These are phyloP conservation scores for Pyracantha coccinea DNA, from an alignment of 331 rosid species.

Conservation along the genomic window DNA sequence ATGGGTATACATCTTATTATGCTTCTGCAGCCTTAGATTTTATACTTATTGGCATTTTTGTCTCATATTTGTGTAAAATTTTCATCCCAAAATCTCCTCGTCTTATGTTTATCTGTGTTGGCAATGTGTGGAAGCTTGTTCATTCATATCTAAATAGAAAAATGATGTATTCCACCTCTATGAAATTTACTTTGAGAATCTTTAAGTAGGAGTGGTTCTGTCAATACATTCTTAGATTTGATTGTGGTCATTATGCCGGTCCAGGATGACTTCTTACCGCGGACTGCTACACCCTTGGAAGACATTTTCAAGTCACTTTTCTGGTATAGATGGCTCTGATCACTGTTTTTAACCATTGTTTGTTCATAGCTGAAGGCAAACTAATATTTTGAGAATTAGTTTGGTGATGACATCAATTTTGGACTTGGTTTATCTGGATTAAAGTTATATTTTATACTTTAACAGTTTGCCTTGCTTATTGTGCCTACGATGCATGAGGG, in stretches of 20 bases:
- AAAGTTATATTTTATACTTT: not conserved
- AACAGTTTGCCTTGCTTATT: conserved; percentile 84
- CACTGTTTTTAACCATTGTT: not conserved
- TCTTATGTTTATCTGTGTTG: not conserved
- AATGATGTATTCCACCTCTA: not conserved
- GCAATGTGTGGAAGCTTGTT: not conserved
- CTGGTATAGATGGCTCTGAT: conserved; percentile 47
- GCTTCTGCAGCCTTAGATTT: not conserved
- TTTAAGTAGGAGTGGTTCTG: not conserved
- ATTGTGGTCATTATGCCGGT: conserved; percentile 16
- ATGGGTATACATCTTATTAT: not conserved
- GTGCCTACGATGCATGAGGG: conserved; percentile 75
- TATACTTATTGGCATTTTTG: not conserved
- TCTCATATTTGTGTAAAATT: not conserved
- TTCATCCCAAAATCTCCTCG: not conserved
- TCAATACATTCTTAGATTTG: not conserved
- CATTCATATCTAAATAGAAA: not conserved
- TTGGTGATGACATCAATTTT: not conserved
- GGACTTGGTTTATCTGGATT: not conserved
- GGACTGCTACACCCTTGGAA: conserved; percentile 97
- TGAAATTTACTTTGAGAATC: not conserved
- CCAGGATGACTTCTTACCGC: conserved; percentile 95
- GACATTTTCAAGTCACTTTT: conserved; percentile 92
- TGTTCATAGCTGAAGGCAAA: not conserved
- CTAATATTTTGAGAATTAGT: not conserved